Conservation (phyloP, 371 early-diverging fungal species). For the Enterocytospora artemiae region DNA sequence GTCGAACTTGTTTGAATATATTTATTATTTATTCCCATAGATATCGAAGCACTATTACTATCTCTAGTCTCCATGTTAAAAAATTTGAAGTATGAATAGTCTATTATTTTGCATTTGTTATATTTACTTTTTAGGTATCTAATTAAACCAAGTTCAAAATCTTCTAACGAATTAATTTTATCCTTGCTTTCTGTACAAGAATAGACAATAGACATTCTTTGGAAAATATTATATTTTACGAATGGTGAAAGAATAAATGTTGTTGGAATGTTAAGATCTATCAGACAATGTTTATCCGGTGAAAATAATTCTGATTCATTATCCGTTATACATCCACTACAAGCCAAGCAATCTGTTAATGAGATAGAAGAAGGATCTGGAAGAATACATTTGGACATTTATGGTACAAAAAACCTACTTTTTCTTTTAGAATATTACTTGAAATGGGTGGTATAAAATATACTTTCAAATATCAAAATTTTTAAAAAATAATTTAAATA, state of each 20-base stretch:
- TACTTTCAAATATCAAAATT: too few species aligned
- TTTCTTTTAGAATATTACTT: too few species aligned
- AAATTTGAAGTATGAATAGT: constrained; percentile 40
- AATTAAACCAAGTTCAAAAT: constrained; percentile 31
- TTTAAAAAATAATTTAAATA: too few species aligned
- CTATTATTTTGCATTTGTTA: constrained; percentile 19
- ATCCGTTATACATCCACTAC: constrained; percentile 47
- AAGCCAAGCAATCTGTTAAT: constrained; percentile 50
- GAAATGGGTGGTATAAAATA: too few species aligned
- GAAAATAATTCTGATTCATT: constrained; percentile 29
- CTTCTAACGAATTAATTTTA: too few species aligned
- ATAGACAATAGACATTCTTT: background rate
- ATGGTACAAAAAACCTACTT: too few species aligned
- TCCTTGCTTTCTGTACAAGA: background rate
- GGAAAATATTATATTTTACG: constrained; percentile 36
- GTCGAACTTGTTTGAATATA: too few species aligned
- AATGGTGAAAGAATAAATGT: constrained; percentile 43
- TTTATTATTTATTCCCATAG: too few species aligned
- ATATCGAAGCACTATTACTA: too few species aligned
- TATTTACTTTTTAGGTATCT: constrained; percentile 19
- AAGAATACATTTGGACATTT: too few species aligned
- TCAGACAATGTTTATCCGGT: constrained; percentile 6
- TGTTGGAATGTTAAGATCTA: background rate
- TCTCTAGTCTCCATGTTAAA: too few species aligned
- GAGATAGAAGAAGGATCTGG: constrained; percentile 14